phyloP scores from a whole-genome alignment of 371 early-diverging fungal species.

The Actinomucor elegans region DNA sequence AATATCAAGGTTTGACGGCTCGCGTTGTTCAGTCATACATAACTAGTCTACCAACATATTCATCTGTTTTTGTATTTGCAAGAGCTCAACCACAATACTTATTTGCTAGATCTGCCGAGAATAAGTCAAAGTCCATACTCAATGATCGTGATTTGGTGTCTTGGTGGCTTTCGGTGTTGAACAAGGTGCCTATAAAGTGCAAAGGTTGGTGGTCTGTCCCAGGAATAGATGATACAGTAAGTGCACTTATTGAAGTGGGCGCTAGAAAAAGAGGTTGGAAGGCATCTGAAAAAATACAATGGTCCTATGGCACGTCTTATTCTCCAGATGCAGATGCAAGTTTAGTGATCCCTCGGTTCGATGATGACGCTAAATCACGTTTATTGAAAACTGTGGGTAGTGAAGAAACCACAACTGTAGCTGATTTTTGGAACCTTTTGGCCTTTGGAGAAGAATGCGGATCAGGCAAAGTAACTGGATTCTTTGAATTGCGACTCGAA shows the following conservation, averaged over 20 bases:
- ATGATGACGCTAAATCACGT: constrained; percentile 81
- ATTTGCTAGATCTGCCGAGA: constrained; percentile 70
- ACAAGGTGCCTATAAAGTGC: neutral
- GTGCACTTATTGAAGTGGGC: constrained; percentile 36
- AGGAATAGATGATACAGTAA: constrained; percentile 49
- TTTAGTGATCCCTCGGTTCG: constrained; percentile 70
- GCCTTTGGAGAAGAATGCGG: constrained; percentile 78
- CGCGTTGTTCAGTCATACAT: constrained; percentile 54
- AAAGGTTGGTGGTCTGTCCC: constrained; percentile 65
- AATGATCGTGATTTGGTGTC: constrained; percentile 64
- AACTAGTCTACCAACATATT: constrained; percentile 25
- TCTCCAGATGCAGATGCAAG: constrained; percentile 36
- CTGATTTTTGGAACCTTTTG: constrained; percentile 66
- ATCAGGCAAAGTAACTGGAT: constrained; percentile 66
- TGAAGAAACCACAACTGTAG: constrained; percentile 44
- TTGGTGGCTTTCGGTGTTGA: constrained; percentile 72
- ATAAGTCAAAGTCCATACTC: constrained; percentile 58
- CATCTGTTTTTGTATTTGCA: constrained; percentile 71
- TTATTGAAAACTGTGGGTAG: constrained; percentile 32
- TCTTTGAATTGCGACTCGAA: constrained; percentile 42
- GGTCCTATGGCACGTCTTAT: constrained; percentile 69
- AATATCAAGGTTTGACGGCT: constrained; percentile 23
- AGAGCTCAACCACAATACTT: constrained; percentile 86
- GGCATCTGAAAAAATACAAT: constrained; percentile 19
- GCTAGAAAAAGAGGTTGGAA: constrained; percentile 20